Evolutionary conservation across 305 asterid genomes (phyloP).

Genomic region (Solanum hybrid): DNA sequence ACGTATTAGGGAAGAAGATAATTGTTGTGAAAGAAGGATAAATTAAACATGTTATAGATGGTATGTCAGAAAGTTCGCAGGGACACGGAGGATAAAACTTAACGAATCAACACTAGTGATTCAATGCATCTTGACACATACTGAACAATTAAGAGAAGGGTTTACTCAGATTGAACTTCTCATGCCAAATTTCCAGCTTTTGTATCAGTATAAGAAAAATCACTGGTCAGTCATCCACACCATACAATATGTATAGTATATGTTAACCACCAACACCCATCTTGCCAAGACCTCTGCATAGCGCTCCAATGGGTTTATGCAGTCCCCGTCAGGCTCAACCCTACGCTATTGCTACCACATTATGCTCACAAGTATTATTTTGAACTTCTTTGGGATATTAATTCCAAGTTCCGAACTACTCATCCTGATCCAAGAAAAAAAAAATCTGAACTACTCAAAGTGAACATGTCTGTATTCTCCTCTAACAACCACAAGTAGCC

Average conservation of each 20-base stretch:
- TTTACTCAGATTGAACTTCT: not conserved
- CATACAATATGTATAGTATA: not conserved
- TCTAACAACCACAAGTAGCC: not conserved
- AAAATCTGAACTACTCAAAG: not conserved
- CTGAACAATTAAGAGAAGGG: not conserved
- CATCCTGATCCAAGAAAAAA: not conserved
- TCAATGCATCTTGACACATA: not conserved
- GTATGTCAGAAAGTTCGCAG: not conserved
- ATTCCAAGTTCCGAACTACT: not conserved
- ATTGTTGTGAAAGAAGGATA: not conserved
- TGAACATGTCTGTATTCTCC: not conserved
- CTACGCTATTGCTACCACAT: not conserved
- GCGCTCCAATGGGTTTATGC: not conserved
- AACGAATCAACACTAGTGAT: not conserved
- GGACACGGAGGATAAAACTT: not conserved
- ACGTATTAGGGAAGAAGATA: not conserved
- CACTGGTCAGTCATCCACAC: not conserved
- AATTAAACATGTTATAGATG: not conserved
- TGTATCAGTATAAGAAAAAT: not conserved
- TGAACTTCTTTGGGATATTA: not conserved
- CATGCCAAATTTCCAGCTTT: not conserved
- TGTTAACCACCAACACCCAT: not conserved
- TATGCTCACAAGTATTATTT: not conserved
- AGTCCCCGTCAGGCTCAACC: not conserved
- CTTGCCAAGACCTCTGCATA: not conserved